These are phyloP conservation scores for Albugo candida DNA, from an alignment of 352 stramenopile species.

Conservation along the genomic window DNA sequence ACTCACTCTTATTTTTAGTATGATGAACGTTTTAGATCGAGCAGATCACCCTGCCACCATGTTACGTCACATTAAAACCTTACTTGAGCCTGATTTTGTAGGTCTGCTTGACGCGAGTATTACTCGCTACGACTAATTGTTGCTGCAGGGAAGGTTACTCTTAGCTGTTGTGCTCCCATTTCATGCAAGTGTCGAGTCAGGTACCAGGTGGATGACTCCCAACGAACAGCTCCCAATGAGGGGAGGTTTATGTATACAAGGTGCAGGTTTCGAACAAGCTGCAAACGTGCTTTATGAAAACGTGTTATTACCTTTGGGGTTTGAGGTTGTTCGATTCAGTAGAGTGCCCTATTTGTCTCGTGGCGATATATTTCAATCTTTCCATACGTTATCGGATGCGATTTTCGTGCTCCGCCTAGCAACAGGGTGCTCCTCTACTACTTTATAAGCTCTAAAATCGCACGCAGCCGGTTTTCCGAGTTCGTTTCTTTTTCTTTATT, in stretches of 20 bases:
- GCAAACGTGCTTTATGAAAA: constrained; percentile 39
- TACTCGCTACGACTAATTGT: neutral
- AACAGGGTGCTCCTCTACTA: neutral
- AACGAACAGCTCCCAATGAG: constrained; percentile 47
- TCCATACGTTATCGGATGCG: constrained; percentile 71
- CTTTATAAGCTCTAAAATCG: neutral
- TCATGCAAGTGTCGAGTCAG: constrained; percentile 58
- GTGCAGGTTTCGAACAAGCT: constrained; percentile 41
- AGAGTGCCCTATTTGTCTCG: constrained; percentile 70
- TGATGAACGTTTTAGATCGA: constrained; percentile 69
- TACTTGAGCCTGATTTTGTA: constrained; percentile 29
- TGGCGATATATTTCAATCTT: constrained; percentile 53
- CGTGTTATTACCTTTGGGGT: constrained; percentile 43
- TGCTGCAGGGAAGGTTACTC: constrained; percentile 34
- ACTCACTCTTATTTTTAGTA: constrained; percentile 11
- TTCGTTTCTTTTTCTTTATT: no score
- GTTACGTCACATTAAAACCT: constrained; percentile 44
- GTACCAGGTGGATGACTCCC: constrained; percentile 36
- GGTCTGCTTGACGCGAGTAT: neutral
- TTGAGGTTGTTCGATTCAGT: constrained; percentile 59
- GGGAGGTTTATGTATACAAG: constrained; percentile 34
- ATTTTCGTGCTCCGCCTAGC: constrained; percentile 56
- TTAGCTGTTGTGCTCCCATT: constrained; percentile 66
- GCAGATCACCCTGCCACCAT: constrained; percentile 65
- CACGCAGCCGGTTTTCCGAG: no score